Base-by-base conservation (phyloP, 2,329 filamentous ascomycete genomes). In the Cadophora malorum region DNA sequence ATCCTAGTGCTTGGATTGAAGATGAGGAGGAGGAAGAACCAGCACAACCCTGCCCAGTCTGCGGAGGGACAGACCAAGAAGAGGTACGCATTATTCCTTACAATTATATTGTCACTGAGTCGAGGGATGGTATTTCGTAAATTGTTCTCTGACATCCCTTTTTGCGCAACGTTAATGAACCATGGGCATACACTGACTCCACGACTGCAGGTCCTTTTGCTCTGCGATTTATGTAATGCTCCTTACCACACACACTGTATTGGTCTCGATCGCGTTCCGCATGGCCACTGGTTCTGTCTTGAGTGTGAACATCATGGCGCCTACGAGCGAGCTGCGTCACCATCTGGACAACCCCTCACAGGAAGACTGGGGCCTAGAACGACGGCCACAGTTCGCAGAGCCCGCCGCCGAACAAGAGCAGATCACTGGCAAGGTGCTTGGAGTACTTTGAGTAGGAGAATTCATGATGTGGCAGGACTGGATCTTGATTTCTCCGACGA, bases 191-290 rank as follows among this genome's bases (percentile, higher is more conserved):
- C 49, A 47, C 50, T 64, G 50, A 64, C 63, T 58, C 12, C 21
- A 6, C 16, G 10, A 33, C 8, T 28, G 8, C 25, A 64, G 63
- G 85, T 94, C 21, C 86, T 97, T 63, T 89, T 98, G 72, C 88
- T 97, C 69, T 99, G 96, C 81, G 94, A 97, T 79, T 90, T 89
- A 76, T 99, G 96, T 82, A 91, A 97, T 82, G 90, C 90, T 41
- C 88, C 92, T 53, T 97, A 95, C 75, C 96, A 99, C 79, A 94
- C 94, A 59, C 92, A 96, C 79, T 99, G 96, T 79, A 88, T 97
- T 69, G 94, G 92, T 41, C 85, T 97, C 61, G 90, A 94, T 69
- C 82, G 84, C 64, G 88, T 97, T 66, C 94, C 94, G 25, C 81
- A 85, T 35, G 92, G 91, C 33, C 84, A 90, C 72, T 99, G 95